These are phyloP conservation scores for Neofusicoccum sp. DNA, from an alignment of 2,329 filamentous ascomycete genomes.

Conservation along the genomic window DNA sequence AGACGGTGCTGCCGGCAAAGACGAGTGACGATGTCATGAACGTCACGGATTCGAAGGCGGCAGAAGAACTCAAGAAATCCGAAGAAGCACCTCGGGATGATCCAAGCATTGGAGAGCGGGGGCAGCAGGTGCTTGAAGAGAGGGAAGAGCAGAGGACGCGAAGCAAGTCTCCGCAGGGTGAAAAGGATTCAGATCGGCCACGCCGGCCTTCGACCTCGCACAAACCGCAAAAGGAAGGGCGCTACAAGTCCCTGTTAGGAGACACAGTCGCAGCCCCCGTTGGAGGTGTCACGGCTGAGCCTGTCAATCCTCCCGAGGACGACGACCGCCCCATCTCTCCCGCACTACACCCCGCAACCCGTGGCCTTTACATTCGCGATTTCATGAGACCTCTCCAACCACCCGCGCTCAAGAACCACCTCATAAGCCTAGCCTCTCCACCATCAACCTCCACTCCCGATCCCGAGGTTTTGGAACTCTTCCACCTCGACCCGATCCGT, in stretches of 20 bases:
- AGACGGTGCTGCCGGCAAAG: constrained; percentile 26
- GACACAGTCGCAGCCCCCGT: constrained; percentile 20
- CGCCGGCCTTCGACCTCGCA: neutral
- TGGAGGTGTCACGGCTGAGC: constrained; percentile 16
- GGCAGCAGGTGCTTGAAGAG: constrained; percentile 4
- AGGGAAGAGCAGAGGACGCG: constrained; percentile 1
- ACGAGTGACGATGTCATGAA: constrained; percentile 35
- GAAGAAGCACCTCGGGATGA: constrained; percentile 18
- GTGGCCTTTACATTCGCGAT: constrained; percentile 83
- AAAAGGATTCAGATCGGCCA: constrained; percentile 1
- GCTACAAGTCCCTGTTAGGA: constrained; percentile 37
- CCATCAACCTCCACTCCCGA: constrained; percentile 52
- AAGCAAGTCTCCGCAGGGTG: constrained; percentile 12
- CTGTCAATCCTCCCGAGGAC: constrained; percentile 24
- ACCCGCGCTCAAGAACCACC: constrained; percentile 66
- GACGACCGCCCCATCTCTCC: constrained; percentile 38
- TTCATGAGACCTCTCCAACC: constrained; percentile 81
- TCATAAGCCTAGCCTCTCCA: constrained; percentile 68
- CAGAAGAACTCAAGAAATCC: constrained; percentile 30
- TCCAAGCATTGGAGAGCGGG: constrained; percentile 4
- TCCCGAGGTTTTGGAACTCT: constrained; percentile 62
- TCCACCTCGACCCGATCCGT: constrained; percentile 82
- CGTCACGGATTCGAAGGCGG: constrained; percentile 21
- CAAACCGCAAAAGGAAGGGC: constrained; percentile 28
- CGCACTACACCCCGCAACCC: constrained; percentile 45